Evolutionary conservation across 495 filamentous ascomycete species (phyloP).

Genomic region (Aspergillus conjunctus): DNA sequence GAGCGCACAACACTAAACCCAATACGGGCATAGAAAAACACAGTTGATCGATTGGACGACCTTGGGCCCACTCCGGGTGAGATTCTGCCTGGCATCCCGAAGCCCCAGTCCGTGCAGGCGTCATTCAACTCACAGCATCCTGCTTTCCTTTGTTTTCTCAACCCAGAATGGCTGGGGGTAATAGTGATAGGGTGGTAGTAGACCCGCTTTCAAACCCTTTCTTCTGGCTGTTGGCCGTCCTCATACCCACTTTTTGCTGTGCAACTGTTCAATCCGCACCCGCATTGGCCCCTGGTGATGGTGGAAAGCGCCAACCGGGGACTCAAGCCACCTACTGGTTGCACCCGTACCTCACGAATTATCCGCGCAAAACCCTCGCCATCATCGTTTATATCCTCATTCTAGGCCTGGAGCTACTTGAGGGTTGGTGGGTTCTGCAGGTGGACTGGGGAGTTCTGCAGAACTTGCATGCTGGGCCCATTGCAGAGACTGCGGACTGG

Average conservation of each 20-base stretch:
- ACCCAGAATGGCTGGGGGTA: background rate
- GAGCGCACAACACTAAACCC: too few relatives aligned
- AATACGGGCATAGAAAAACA: too few relatives aligned
- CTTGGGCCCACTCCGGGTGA: too few relatives aligned
- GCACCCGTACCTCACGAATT: background rate
- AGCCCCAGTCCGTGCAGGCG: too few relatives aligned
- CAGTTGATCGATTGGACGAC: too few relatives aligned
- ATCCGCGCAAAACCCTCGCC: background rate
- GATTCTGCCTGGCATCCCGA: too few relatives aligned
- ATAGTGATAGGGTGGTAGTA: background rate
- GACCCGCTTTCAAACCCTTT: background rate
- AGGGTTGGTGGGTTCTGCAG: slow-evolving; percentile 3
- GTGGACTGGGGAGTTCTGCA: background rate
- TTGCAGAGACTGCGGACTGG: background rate
- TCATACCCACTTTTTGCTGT: background rate
- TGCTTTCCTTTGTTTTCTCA: background rate
- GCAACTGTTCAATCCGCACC: background rate
- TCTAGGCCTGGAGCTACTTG: background rate
- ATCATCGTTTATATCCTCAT: slow-evolving; percentile 1
- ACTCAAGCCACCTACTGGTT: background rate
- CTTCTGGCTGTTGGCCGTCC: background rate
- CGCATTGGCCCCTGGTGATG: background rate
- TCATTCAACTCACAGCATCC: too few relatives aligned
- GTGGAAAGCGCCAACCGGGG: background rate
- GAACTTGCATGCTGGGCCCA: background rate